These are phyloP conservation scores for Saccharum spontaneum DNA, from an alignment of 176 grass and related monocot species.

Conservation along the genomic window DNA sequence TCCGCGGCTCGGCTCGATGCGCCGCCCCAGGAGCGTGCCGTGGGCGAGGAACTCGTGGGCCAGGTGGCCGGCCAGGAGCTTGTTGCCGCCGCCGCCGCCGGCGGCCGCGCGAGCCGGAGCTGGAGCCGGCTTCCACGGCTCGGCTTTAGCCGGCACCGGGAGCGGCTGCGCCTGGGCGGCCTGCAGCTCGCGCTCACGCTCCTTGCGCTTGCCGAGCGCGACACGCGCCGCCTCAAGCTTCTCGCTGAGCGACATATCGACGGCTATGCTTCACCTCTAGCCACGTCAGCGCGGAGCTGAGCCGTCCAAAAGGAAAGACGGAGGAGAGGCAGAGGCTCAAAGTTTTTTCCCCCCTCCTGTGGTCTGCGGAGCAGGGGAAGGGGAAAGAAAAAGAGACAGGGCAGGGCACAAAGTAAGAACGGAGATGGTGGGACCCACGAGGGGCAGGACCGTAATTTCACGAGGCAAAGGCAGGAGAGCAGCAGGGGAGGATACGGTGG, in stretches of 20 bases:
- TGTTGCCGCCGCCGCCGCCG: slow-evolving; percentile 1
- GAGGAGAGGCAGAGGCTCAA: not conserved
- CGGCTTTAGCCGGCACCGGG: slow-evolving; percentile 32
- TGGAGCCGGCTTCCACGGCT: slow-evolving; percentile 36
- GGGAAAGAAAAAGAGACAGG: not conserved
- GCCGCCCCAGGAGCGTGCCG: slow-evolving; percentile 65
- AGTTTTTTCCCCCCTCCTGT: not conserved
- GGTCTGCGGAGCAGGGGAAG: not conserved
- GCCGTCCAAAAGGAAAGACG: not conserved
- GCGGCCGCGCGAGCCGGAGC: not conserved
- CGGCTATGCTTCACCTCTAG: slow-evolving; percentile 11
- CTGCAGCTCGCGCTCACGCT: slow-evolving; percentile 43
- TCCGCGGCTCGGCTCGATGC: slow-evolving; percentile 23
- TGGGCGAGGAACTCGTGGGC: slow-evolving; percentile 81
- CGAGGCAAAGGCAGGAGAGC: not conserved
- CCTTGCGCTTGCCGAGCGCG: slow-evolving; percentile 67
- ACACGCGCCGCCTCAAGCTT: slow-evolving; percentile 58
- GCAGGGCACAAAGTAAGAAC: not conserved
- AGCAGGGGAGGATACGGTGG: not conserved
- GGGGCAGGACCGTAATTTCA: slow-evolving; percentile 30
- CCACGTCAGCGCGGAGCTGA: slow-evolving; percentile 39
- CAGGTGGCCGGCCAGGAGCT: slow-evolving; percentile 72
- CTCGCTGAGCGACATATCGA: slow-evolving; percentile 61
- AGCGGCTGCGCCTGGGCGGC: not conserved
- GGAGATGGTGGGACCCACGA: slow-evolving; percentile 29